Evolutionary conservation across 2,329 filamentous ascomycete species (phyloP).

Genomic region (Geosmithia morbida): DNA sequence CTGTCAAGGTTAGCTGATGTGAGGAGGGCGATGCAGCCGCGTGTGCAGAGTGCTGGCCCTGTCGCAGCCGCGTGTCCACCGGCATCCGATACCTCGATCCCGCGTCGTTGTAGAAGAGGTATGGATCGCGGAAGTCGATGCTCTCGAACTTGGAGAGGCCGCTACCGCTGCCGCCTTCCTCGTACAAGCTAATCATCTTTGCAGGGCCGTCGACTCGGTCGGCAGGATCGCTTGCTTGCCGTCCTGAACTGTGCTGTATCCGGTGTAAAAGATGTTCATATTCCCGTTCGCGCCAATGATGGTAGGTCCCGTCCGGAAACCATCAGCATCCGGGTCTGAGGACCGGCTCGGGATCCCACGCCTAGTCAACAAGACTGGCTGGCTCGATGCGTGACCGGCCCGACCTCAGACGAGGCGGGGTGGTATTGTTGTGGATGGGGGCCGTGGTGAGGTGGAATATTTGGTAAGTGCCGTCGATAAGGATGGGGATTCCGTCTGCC

Average conservation of each 20-base stretch:
- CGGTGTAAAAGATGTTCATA: conserved; percentile 21
- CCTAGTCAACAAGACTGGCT: conserved; percentile 14
- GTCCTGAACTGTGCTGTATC: conserved; percentile 14
- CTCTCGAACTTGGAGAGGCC: conserved; percentile 13
- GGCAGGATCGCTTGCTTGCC: conserved; percentile 18
- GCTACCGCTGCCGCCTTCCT: conserved; percentile 3
- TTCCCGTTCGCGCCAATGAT: conserved; percentile 14
- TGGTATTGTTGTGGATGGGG: conserved; percentile 16
- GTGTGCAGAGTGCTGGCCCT: conserved; percentile 17
- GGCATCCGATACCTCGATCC: conserved; percentile 20
- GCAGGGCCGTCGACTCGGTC: conserved; percentile 8
- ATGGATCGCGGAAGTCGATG: conserved; percentile 21
- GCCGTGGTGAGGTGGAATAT: conserved; percentile 19
- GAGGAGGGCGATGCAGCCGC: conserved; percentile 20
- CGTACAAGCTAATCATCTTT: conserved; percentile 9
- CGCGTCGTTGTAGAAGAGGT: conserved; percentile 15
- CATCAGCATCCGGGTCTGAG: conserved; percentile 15
- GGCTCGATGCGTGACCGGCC: conserved; percentile 16
- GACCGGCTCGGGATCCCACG: conserved; percentile 10
- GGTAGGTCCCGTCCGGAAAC: conserved; percentile 18
- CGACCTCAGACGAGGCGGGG: conserved; percentile 14
- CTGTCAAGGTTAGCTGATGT: conserved; percentile 15
- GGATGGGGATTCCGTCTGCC: conserved; percentile 19
- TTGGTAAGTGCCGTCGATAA: conserved; percentile 20
- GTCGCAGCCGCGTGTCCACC: conserved; percentile 16